phyloP scores from a whole-genome alignment of 2,329 filamentous ascomycete species.

The Myriangium duriaei region DNA sequence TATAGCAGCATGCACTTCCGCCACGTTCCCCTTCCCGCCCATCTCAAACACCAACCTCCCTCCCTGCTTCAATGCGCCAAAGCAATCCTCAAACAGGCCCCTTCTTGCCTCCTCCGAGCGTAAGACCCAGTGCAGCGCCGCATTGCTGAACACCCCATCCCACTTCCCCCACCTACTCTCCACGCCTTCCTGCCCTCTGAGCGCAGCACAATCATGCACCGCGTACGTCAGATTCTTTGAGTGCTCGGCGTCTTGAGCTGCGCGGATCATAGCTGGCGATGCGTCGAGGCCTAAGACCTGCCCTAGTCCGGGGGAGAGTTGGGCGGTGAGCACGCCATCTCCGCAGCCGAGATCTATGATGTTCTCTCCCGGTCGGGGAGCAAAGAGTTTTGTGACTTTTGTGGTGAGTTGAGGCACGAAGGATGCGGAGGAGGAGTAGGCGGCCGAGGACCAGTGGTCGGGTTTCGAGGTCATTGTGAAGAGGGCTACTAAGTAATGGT shows the following conservation, averaged over 20 bases:
- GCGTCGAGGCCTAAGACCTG: constrained; percentile 29
- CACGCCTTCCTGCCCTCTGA: constrained; percentile 15
- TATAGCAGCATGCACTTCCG: constrained; percentile 49
- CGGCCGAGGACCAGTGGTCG: no score
- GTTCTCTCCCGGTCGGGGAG: constrained; percentile 21
- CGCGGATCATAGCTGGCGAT: constrained; percentile 27
- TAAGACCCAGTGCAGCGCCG: constrained; percentile 39
- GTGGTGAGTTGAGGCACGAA: constrained; percentile 31
- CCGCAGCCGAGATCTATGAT: constrained; percentile 31
- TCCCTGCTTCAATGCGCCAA: constrained; percentile 40
- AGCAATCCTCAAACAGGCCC: constrained; percentile 42
- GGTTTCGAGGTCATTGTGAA: no score
- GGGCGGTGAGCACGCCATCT: constrained; percentile 28
- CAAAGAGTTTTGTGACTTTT: constrained; percentile 26
- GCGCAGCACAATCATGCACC: constrained; percentile 21
- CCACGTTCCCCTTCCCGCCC: constrained; percentile 57
- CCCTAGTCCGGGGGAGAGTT: constrained; percentile 21
- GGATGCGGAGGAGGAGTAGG: constrained; percentile 25
- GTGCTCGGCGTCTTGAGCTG: constrained; percentile 18
- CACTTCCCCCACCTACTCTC: constrained; percentile 15
- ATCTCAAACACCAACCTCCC: constrained; percentile 56
- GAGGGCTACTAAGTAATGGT: no score
- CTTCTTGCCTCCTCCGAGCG: constrained; percentile 31
- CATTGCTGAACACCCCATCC: constrained; percentile 32
- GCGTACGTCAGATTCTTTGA: constrained; percentile 18